These are phyloP conservation scores for Neurospora sp. DNA, from an alignment of 2,329 filamentous ascomycete genomes.

Conservation along the genomic window DNA sequence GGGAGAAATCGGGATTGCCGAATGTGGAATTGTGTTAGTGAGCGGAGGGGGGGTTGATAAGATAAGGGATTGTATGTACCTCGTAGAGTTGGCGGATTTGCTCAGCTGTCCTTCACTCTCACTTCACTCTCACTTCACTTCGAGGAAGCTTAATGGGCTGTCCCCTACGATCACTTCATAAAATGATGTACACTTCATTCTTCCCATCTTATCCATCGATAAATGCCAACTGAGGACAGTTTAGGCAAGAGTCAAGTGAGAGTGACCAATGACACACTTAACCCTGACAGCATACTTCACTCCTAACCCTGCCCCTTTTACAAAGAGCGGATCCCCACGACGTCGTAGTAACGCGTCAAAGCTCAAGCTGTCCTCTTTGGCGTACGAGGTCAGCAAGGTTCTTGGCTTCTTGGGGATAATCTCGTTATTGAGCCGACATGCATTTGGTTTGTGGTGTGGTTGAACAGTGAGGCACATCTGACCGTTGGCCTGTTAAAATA, in stretches of 20 bases:
- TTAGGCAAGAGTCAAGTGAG: too few relatives aligned
- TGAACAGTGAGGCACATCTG: not conserved
- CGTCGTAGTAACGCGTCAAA: not conserved
- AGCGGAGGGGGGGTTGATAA: not conserved
- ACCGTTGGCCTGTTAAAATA: not conserved
- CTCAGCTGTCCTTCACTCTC: not conserved
- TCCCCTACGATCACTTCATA: too few relatives aligned
- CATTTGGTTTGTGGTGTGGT: not conserved
- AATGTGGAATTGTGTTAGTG: not conserved
- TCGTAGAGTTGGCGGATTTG: not conserved
- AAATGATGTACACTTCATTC: too few relatives aligned
- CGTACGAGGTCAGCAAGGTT: conserved; percentile 1
- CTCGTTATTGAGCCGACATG: not conserved
- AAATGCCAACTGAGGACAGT: not conserved
- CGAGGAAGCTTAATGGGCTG: too few relatives aligned
- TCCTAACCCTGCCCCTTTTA: not conserved
- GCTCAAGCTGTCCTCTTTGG: conserved; percentile 10
- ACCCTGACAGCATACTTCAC: not conserved
- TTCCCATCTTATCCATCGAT: too few relatives aligned
- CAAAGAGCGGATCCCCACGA: not conserved
- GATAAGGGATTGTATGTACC: not conserved
- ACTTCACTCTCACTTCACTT: too few relatives aligned
- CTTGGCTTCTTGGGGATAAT: not conserved
- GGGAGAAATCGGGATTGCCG: not conserved
- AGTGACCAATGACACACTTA: not conserved